Evolutionary conservation across 495 filamentous ascomycete species (phyloP).

Genomic region (Hypoxylon perforatum): DNA sequence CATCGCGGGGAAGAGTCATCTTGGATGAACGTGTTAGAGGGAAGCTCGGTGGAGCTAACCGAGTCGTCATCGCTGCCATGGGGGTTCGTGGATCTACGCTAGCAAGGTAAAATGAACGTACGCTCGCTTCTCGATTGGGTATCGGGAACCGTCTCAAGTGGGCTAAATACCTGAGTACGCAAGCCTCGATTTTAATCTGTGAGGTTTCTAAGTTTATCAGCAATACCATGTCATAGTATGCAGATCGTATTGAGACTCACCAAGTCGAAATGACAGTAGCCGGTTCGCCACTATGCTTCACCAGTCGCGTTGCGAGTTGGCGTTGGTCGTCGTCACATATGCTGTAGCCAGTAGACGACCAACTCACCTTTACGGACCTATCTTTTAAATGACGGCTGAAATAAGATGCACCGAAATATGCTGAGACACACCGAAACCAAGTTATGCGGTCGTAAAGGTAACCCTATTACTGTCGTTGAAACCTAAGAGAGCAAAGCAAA

Average conservation of each 20-base stretch:
- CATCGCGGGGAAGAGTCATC: constrained; percentile 17
- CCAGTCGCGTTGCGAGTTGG: too few species aligned
- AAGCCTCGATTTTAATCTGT: too few species aligned
- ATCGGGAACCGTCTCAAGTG: not conserved
- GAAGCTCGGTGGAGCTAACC: constrained; percentile 26
- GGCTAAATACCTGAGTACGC: not conserved
- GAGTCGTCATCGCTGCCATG: constrained; percentile 30
- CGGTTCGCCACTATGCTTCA: too few species aligned
- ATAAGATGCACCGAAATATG: too few species aligned
- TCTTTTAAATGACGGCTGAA: too few species aligned
- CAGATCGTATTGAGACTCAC: too few species aligned
- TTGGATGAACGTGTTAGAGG: constrained; percentile 16
- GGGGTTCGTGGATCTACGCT: constrained; percentile 21
- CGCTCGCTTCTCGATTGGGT: constrained; percentile 1
- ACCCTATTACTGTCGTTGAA: constrained; percentile 3
- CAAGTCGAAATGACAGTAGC: too few species aligned
- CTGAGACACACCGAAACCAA: not conserved
- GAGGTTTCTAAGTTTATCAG: not conserved
- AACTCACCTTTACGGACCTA: too few species aligned
- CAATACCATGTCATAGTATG: not conserved
- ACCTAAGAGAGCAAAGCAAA: too few species aligned
- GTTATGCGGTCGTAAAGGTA: constrained; percentile 20
- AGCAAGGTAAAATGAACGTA: constrained; percentile 9
- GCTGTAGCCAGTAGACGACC: too few species aligned
- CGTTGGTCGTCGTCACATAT: too few species aligned